Base-by-base conservation (phyloP, 2,329 filamentous ascomycete genomes). In the Didymella pinodella region DNA sequence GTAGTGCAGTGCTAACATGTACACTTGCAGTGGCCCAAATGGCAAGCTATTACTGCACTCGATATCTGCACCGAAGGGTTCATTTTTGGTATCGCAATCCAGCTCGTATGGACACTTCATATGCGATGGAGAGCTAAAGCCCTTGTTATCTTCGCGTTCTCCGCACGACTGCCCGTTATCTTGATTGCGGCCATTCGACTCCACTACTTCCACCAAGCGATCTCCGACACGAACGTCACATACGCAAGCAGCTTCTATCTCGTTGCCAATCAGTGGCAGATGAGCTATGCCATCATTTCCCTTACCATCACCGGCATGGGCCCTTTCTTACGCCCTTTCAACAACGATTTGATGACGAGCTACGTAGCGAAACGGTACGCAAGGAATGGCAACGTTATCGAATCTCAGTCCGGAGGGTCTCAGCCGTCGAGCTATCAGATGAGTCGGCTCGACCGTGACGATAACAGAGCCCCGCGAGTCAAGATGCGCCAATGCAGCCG, bases 241-340 rank as follows among this genome's bases (percentile, higher is more conserved):
- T 70, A 72, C 46, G 47, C 51, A 7, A 58, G 56, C 32, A 55
- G 61, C 36, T 70, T 68, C 47, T 70, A 71, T 14, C 25, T 71
- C n/a, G 65, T 76, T 2, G 65, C 67, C 8, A 73, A 70, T 25
- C 71, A 75, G 43, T 75, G 71, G 68, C 70, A 76, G n/a, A 69
- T 75, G 59, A 67, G 71, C n/a, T 76, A 74, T 38, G 73, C 73
- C 3, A 72, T 75, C 31, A 75, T 76, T 59, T 68, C 67, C 2
- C 65, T 64, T 11, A 75, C 71, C 0, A 73, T 75, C 8, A 73
- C 68, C 16, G 70, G 72, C 10, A 63, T 76, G 32, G 73, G 70
- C 0, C 73, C 73, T 7, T 74, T 75, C 40, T 55, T 76, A 18
- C 66, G 71, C n/a, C 74, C 73, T 7, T 76, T 75, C 50, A 68